A percentile compares a stretch with the other conserved stretches of the same genome.
Conservation (phyloP, 2,329 filamentous ascomycete genomes). For the Trichoderma oligosporum region DNA sequence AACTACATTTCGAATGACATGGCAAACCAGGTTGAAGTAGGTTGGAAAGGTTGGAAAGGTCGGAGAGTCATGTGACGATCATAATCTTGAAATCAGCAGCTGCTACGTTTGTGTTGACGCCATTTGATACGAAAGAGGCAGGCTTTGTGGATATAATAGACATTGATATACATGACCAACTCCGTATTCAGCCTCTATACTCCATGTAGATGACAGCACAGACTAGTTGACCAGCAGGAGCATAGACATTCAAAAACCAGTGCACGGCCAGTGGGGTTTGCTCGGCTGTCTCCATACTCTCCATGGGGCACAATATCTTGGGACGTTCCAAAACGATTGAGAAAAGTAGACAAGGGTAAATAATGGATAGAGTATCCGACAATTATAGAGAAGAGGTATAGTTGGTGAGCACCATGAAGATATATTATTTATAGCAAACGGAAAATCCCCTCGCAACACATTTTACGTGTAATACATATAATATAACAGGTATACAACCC, state of each 20-base stretch:
- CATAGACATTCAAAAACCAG: background rate
- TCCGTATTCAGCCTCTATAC: no score
- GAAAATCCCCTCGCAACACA: no score
- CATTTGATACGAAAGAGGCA: background rate
- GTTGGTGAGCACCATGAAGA: no score
- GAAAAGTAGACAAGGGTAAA: background rate
- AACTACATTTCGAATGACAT: background rate
- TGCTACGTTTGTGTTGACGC: conserved; percentile 9
- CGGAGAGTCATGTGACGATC: conserved; percentile 2
- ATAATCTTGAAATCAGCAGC: background rate
- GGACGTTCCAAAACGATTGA: background rate
- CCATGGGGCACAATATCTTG: background rate
- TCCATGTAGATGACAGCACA: background rate
- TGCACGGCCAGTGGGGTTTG: conserved; percentile 2
- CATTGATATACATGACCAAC: no score
- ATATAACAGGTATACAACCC: no score
- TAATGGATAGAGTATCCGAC: background rate
- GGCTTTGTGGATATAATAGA: background rate
- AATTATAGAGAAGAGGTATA: background rate
- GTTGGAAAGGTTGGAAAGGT: no score
- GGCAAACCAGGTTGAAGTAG: background rate
- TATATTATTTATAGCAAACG: no score
- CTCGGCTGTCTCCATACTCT: background rate
- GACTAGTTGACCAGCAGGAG: background rate
- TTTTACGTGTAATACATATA: no score